Conservation (phyloP, 2,329 filamentous ascomycete species). For the Fusarium sp. region DNA sequence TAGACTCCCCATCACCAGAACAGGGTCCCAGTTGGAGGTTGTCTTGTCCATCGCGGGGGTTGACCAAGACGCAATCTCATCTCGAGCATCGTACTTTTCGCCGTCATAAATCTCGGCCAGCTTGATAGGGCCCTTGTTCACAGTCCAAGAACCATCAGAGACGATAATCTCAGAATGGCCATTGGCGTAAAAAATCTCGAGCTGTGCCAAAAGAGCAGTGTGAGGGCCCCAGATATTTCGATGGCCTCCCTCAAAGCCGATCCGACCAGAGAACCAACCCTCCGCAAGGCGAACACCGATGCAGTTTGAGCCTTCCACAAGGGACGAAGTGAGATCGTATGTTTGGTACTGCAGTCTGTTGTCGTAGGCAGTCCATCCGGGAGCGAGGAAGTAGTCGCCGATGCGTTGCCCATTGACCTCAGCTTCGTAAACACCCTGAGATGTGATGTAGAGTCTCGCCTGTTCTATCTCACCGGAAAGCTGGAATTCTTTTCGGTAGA, state of each 20-base stretch:
- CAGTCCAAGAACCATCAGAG: constrained; percentile 55
- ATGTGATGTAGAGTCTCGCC: constrained; percentile 59
- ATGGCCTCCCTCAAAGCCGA: constrained; percentile 36
- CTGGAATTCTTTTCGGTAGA: constrained; percentile 22
- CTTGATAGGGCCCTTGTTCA: constrained; percentile 47
- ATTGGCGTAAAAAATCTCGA: constrained; percentile 1
- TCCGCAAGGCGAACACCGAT: constrained; percentile 57
- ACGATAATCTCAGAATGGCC: not conserved
- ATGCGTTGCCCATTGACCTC: constrained; percentile 58
- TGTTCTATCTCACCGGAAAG: not conserved
- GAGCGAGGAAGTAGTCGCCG: constrained; percentile 56
- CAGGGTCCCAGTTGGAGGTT: not conserved
- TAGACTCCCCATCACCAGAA: constrained; percentile 11
- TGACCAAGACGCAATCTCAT: constrained; percentile 48
- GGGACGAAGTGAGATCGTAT: constrained; percentile 59
- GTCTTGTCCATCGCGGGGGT: constrained; percentile 33
- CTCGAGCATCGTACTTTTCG: constrained; percentile 59
- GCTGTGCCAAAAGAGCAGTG: constrained; percentile 10
- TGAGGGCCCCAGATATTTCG: constrained; percentile 24
- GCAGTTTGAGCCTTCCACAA: constrained; percentile 39
- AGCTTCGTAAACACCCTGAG: constrained; percentile 58
- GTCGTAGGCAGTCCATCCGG: constrained; percentile 64
- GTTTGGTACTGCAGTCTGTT: constrained; percentile 62
- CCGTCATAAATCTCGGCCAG: constrained; percentile 63
- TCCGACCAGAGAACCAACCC: constrained; percentile 40